Evolutionary conservation across 2,329 filamentous ascomycete species (phyloP).

Genomic region (Beauveria asiatica): DNA sequence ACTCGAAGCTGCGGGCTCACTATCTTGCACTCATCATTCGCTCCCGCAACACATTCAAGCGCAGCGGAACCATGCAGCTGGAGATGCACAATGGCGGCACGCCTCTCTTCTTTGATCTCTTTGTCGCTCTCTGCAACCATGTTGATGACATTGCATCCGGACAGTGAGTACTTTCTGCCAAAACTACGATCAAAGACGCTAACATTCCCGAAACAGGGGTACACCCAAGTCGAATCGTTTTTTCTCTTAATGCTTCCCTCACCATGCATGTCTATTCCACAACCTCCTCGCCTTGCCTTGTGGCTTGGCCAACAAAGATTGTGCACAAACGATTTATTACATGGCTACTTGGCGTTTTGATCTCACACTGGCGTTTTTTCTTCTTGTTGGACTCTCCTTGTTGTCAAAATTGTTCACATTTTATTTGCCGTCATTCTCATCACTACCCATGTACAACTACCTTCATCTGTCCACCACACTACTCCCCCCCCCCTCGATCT

Average conservation of each 20-base stretch:
- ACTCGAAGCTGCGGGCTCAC: slow-evolving; percentile 84
- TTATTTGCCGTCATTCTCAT: slow-evolving; percentile 1
- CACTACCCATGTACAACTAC: slow-evolving; percentile 27
- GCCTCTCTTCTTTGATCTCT: slow-evolving; percentile 84
- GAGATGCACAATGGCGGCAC: slow-evolving; percentile 85
- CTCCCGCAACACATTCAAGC: slow-evolving; percentile 79
- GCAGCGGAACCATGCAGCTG: slow-evolving; percentile 89
- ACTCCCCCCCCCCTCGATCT: background rate
- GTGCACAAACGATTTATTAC: background rate
- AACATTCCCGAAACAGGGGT: slow-evolving; percentile 19
- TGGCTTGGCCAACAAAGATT: background rate
- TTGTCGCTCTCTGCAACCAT: slow-evolving; percentile 87
- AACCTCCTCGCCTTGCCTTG: background rate
- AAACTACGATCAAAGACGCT: background rate
- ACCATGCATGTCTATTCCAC: background rate
- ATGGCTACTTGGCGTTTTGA: slow-evolving; percentile 7
- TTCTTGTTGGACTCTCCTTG: background rate
- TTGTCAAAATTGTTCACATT: background rate
- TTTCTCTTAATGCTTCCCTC: slow-evolving; percentile 17
- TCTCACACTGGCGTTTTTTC: background rate
- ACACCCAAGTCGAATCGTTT: slow-evolving; percentile 41
- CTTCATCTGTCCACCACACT: slow-evolving; percentile 15
- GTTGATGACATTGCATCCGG: slow-evolving; percentile 60
- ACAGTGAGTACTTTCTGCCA: slow-evolving; percentile 35
- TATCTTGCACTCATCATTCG: slow-evolving; percentile 90